These are phyloP conservation scores for Pichiaceae sp. DNA, from an alignment of 1,139 yeast genomes.

Conservation along the genomic window DNA sequence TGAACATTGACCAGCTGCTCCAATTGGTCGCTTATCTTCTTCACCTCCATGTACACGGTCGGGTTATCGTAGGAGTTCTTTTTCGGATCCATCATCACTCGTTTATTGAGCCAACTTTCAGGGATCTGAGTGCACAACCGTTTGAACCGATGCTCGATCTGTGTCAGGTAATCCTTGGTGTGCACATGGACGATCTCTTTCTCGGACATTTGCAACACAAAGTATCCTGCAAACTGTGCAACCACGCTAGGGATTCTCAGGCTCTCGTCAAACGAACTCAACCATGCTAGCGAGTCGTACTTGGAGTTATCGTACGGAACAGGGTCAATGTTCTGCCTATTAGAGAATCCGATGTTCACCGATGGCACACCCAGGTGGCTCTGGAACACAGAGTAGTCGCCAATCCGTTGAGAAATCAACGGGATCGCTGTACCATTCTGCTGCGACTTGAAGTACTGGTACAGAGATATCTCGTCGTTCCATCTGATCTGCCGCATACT, in stretches of 20 bases:
- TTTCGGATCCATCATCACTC: slow-evolving; percentile 7
- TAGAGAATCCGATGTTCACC: slow-evolving; percentile 31
- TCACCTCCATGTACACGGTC: slow-evolving; percentile 9
- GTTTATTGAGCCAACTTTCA: slow-evolving; percentile 21
- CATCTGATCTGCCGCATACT: slow-evolving; percentile 30
- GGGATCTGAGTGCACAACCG: slow-evolving; percentile 26
- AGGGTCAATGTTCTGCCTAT: slow-evolving; percentile 27
- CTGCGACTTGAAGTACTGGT: slow-evolving; percentile 17
- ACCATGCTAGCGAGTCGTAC: slow-evolving; percentile 52
- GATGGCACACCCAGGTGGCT: slow-evolving; percentile 44
- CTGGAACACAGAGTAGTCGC: slow-evolving; percentile 39
- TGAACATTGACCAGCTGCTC: slow-evolving; percentile 7
- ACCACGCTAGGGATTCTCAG: slow-evolving; percentile 46
- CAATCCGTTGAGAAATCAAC: slow-evolving; percentile 26
- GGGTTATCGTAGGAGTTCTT: slow-evolving; percentile 4
- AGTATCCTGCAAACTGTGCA: slow-evolving; percentile 51
- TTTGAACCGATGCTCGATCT: slow-evolving; percentile 17
- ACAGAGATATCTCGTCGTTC: slow-evolving; percentile 20
- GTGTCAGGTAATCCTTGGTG: slow-evolving; percentile 30
- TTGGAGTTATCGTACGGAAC: slow-evolving; percentile 52
- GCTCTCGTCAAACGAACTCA: slow-evolving; percentile 46
- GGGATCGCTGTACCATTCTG: slow-evolving; percentile 26
- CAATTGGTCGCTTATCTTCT: slow-evolving; percentile 6
- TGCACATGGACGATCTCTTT: slow-evolving; percentile 39
- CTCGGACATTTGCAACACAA: slow-evolving; percentile 45